Evolutionary conservation across 2,329 filamentous ascomycete genomes (phyloP).

Genomic region (Fusarium chuoi): DNA sequence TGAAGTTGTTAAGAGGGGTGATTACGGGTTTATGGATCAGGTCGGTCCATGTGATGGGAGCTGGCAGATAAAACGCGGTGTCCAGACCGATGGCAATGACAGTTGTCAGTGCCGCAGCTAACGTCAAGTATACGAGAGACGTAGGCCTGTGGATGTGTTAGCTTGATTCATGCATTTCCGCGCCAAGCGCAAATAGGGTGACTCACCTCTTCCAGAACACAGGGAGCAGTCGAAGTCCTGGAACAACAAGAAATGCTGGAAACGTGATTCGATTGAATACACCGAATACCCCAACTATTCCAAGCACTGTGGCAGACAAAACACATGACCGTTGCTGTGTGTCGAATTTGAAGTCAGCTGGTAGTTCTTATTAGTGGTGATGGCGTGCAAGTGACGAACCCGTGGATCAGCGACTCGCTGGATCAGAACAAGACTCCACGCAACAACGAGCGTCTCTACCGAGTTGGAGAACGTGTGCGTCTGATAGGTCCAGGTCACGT

Average conservation of each 20-base stretch:
- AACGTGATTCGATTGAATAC: constrained; percentile 98
- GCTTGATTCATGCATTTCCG: constrained; percentile 13
- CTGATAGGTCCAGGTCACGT: constrained; percentile 99
- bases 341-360: constrained; percentile 40
- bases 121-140: constrained; percentile 70
- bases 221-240: constrained; percentile 83
- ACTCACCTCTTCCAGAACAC: constrained; percentile 83
- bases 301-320: constrained; percentile 80
- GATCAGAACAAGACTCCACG: constrained; percentile 93
- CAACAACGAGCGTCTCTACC: constrained; percentile 89
- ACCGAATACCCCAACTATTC: constrained; percentile 84
- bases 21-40: constrained; percentile 74
- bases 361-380: constrained; percentile 3
- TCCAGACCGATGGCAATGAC: constrained; percentile 82
- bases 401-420: constrained; percentile 83
- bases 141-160: constrained; percentile 58
- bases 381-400: constrained; percentile 59
- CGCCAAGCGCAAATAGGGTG: constrained; percentile 33
- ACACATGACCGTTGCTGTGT: constrained; percentile 77
- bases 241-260: constrained; percentile 89
- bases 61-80: constrained; percentile 81
- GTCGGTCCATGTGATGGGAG: constrained; percentile 71
- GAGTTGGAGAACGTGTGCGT: constrained; percentile 99
- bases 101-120: constrained; percentile 74
- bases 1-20: constrained; percentile 80